A percentile compares a stretch with the other conserved stretches of the same genome.
Evolutionary conservation across 768 basidiomycete species (phyloP).

Genomic region (Auriscalpium microsporum): DNA sequence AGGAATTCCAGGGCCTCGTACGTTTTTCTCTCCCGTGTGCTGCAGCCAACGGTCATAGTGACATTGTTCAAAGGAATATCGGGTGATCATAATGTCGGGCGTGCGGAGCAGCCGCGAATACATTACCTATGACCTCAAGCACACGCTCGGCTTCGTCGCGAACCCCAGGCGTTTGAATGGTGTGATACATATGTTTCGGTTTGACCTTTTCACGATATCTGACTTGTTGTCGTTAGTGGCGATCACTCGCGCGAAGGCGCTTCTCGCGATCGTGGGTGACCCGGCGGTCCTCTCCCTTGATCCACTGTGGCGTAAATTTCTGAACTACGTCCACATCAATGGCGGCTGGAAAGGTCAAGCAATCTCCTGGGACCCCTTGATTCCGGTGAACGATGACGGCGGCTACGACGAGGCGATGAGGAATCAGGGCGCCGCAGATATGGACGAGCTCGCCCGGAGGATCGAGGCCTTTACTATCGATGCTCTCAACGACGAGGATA

Average conservation of each 20-base stretch:
- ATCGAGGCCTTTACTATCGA: constrained; percentile 27
- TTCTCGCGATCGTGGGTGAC: constrained; percentile 54
- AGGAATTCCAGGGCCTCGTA: constrained; percentile 52
- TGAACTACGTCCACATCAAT: constrained; percentile 46
- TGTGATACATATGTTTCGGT: background rate
- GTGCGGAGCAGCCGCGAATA: constrained; percentile 27
- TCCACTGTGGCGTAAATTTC: constrained; percentile 52
- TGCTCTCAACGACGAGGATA: background rate
- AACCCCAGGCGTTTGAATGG: constrained; percentile 24
- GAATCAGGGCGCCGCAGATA: constrained; percentile 27
- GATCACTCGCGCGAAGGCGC: constrained; percentile 51
- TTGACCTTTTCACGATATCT: background rate
- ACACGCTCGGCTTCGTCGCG: constrained; percentile 23
- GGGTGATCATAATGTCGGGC: constrained; percentile 33
- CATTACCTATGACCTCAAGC: constrained; percentile 19
- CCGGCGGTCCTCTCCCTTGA: constrained; percentile 51
- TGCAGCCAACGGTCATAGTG: background rate
- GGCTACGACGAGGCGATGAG: constrained; percentile 32
- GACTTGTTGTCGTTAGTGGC: constrained; percentile 33
- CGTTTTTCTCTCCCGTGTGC: constrained; percentile 23
- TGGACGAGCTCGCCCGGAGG: constrained; percentile 34
- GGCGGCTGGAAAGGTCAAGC: constrained; percentile 47
- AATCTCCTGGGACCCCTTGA: constrained; percentile 42
- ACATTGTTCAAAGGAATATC: constrained; percentile 21
- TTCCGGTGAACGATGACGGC: constrained; percentile 29